Evolutionary conservation across 371 early-diverging fungal genomes (phyloP).

Genomic region (Homolaphlyctis polyrhiza): DNA sequence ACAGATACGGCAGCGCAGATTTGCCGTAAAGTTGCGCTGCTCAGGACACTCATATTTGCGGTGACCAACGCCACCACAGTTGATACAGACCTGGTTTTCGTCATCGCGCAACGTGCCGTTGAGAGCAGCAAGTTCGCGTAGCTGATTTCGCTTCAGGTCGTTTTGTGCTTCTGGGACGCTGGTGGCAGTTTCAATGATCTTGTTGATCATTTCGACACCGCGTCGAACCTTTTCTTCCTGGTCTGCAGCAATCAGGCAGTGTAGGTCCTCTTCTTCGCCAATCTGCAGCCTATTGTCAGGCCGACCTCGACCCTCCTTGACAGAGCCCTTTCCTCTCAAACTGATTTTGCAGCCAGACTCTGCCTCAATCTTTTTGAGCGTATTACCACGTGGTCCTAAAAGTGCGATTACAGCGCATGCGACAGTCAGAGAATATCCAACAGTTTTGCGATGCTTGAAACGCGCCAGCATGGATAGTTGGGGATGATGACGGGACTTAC

Average conservation of each 20-base stretch:
- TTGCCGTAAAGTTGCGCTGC: conserved; percentile 76
- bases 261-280: conserved; percentile 91
- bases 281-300: conserved; percentile 49
- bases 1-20: conserved; percentile 85
- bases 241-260: conserved; percentile 88
- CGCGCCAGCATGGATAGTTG: no score
- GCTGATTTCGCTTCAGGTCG: conserved; percentile 87
- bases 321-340: conserved; percentile 94
- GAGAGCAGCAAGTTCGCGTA: conserved; percentile 89
- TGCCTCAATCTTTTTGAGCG: conserved; percentile 88
- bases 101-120: conserved; percentile 96
- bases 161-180: conserved; percentile 92
- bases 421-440: conserved; percentile 1
- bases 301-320: conserved; percentile 88
- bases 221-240: conserved; percentile 80
- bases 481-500: conserved; percentile 12
- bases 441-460: no score
- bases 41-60: conserved; percentile 91
- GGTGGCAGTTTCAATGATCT: conserved; percentile 90
- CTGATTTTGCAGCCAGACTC: conserved; percentile 93
- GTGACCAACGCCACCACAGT: conserved; percentile 85
- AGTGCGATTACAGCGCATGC: not conserved
- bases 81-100: conserved; percentile 87
- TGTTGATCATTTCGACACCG: conserved; percentile 81
- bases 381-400: conserved; percentile 88